A percentile compares a stretch with the other conserved stretches of the same genome.
phyloP scores from a whole-genome alignment of 495 filamentous ascomycete species.

The Podospora anserina region DNA sequence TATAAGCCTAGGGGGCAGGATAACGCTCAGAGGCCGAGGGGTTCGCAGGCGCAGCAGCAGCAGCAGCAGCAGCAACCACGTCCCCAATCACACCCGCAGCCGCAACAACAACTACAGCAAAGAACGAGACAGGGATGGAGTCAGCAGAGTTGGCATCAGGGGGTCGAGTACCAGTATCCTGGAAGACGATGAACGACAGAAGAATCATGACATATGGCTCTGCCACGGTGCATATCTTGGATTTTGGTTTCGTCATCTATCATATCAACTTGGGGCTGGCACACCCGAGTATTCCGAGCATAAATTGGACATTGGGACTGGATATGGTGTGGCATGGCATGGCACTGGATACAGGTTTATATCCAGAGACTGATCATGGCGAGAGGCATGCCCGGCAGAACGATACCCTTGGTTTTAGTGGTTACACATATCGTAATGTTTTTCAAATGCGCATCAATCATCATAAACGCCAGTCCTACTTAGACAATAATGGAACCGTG shows the following conservation, averaged over 20 bases:
- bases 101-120: background rate
- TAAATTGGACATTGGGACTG: background rate
- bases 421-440: too few relatives aligned
- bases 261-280: background rate
- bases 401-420: too few relatives aligned
- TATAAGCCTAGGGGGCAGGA: constrained; percentile 1
- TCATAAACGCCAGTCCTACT: too few relatives aligned
- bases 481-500: too few relatives aligned
- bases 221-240: background rate
- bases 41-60: background rate
- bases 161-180: background rate
- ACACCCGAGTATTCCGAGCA: background rate
- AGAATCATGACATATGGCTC: background rate
- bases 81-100: background rate
- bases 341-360: too few relatives aligned
- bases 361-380: too few relatives aligned
- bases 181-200: background rate
- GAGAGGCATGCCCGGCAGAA: too few relatives aligned
- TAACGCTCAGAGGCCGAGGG: background rate
- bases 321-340: background rate
- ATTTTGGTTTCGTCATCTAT: background rate
- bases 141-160: background rate
- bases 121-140: background rate
- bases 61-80: background rate
- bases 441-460: too few relatives aligned